A percentile compares a stretch with the other conserved stretches of the same genome.
phyloP scores from a whole-genome alignment of 2,329 filamentous ascomycete species.

The Arachnomyces sp. region DNA sequence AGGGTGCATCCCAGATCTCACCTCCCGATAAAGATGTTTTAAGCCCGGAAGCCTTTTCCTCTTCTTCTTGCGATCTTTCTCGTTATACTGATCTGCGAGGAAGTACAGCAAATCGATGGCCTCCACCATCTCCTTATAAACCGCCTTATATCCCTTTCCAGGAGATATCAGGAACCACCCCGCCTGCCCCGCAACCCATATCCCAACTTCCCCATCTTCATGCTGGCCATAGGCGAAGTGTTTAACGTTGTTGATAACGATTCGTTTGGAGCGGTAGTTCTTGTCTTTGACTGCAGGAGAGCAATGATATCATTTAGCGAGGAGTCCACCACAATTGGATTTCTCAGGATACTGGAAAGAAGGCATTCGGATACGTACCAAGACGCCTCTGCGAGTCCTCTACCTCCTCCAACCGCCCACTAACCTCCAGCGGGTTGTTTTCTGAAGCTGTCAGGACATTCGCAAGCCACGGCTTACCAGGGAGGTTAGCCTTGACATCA shows the following conservation, averaged over 20 bases:
- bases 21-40: conserved; percentile 34
- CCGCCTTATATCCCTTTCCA: conserved; percentile 42
- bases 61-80: conserved; percentile 25
- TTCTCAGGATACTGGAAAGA: not conserved
- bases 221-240: conserved; percentile 44
- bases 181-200: conserved; percentile 55
- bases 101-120: conserved; percentile 55
- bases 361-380: conserved; percentile 22
- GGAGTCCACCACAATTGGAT: not conserved
- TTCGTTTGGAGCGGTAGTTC: conserved; percentile 32
- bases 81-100: conserved; percentile 48
- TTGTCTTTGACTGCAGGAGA: conserved; percentile 21
- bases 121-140: conserved; percentile 50
- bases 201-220: conserved; percentile 46
- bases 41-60: conserved; percentile 28
- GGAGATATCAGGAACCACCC: conserved; percentile 56
- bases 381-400: conserved; percentile 37
- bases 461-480: conserved; percentile 42
- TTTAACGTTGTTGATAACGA: conserved; percentile 41
- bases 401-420: conserved; percentile 41
- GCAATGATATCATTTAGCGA: conserved; percentile 7
- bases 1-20: conserved; percentile 13
- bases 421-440: conserved; percentile 47
- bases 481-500: conserved; percentile 45
- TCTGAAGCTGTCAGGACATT: conserved; percentile 49